Conservation (phyloP, 192 early-diverging fungal genomes). For the Entomortierella chlamydospora region DNA sequence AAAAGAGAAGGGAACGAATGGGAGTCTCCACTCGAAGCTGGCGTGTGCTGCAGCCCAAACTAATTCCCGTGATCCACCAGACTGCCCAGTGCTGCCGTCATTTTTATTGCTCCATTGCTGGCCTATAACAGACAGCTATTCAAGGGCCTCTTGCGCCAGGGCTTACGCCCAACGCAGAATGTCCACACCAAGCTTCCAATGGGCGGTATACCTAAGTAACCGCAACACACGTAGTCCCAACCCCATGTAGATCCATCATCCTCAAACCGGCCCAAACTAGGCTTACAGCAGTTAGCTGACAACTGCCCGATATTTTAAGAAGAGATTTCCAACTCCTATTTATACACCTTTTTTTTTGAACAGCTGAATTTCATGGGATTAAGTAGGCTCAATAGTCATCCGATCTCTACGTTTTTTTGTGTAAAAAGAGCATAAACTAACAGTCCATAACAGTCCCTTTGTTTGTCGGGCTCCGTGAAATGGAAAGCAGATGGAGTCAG, state of each 20-base stretch:
- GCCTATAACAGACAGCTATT: slow-evolving; percentile 52
- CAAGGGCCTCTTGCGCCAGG: slow-evolving; percentile 43
- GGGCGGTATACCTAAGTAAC: slow-evolving; percentile 56
- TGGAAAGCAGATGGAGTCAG: no score
- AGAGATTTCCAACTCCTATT: background rate
- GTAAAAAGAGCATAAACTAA: no score
- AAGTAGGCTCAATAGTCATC: background rate
- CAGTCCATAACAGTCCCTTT: no score
- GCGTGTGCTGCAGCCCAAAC: slow-evolving; percentile 54
- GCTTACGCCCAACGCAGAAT: slow-evolving; percentile 47
- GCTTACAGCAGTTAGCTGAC: slow-evolving; percentile 41
- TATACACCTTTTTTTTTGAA: background rate
- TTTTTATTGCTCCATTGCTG: slow-evolving; percentile 55
- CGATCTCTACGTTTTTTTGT: no score
- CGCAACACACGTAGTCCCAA: slow-evolving; percentile 35
- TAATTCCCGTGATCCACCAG: slow-evolving; percentile 53
- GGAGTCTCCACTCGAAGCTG: slow-evolving; percentile 50
- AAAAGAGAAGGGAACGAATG: slow-evolving; percentile 43
- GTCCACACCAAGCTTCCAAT: slow-evolving; percentile 53
- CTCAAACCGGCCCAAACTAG: slow-evolving; percentile 49
- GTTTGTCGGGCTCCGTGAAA: no score
- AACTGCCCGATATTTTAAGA: slow-evolving; percentile 43
- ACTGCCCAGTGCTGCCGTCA: slow-evolving; percentile 56
- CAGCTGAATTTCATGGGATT: background rate
- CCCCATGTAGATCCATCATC: slow-evolving; percentile 47